Evolutionary conservation across 202 grass and related monocot genomes (phyloP), one percentile per base, ranked within the genome.

Genomic region (Schoenoplectus triqueter): DNA sequence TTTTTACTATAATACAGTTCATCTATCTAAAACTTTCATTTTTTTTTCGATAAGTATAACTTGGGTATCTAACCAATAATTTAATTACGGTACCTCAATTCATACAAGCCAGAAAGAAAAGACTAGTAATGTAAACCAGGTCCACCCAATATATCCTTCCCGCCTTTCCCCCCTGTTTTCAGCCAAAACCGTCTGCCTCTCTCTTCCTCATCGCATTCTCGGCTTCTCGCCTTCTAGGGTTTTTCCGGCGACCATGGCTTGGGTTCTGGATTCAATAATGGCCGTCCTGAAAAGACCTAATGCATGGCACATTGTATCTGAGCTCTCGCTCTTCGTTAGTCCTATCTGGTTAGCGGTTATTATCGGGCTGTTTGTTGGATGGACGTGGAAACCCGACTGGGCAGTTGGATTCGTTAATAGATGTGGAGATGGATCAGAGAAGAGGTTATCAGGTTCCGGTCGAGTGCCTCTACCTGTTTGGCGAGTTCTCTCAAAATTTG

Each of bases 381-480:
- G 94, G 94, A 85, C 94, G 11, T 97, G 94, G 94, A 92, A 90
- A 69, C 94, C 94, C 48, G 90, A 88, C 47, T 97, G 94, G 94
- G 91, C 92, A 3, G 89, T 69, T 80, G 89, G 85, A 7, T 84
- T 94, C 40, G 82, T 91, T 40, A 59, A 86, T 78, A 82, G 80
- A 20, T 31, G 44, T 15, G 46, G 67, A 8, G 22, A 2, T 47
- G 21, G 1, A 2, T 59, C 74, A 19, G 74, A 67, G 5, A 57
- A 76, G 40, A 45, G 45, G 72, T 19, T 42, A 20, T 64, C 4
- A 52, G 52, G 17, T 40, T 82, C 21, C 39, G 69, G 66, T 71
- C 54, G n/a, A 21, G 5, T 66, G 66, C n/a, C 14, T 8, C 39
- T 85, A 7, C 51, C 55, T n/a, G 3, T 10, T 61, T 90, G 90